Evolutionary conservation across 2,329 filamentous ascomycete species (phyloP), one percentile per base, ranked within the genome.

Genomic region (Hysterium pulicare): DNA sequence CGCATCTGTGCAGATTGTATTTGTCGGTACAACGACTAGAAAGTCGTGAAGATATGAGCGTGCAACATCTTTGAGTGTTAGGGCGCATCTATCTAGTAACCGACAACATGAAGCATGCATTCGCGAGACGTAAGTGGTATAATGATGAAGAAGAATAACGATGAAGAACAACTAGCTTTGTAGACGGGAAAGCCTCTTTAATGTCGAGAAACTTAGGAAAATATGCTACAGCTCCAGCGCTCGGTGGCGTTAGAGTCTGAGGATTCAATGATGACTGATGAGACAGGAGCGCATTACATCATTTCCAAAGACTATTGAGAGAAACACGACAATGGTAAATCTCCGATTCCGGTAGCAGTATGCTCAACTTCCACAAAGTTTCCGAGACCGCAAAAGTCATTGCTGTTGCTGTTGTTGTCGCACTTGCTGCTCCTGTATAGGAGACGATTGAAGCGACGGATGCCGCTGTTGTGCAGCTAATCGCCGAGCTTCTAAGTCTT

Each of bases 1-100:
- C 38, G 40, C 40, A 7, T 32, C 40, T 4, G 40, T 42, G 7
- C 40, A 42, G 34, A 33, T 42, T 17, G 40, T 42, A 7, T 42
- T 42, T 20, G 40, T 42, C 19, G 40, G 40, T 4, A 42, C 40
- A 21, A 38, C 40, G 8, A 8, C 24, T 28, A 28, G 24, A 7
- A 28, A 28, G n/a, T n/a, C n/a, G n/a, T n/a, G n/a, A n/a, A n/a
- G n/a, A n/a, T n/a, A n/a, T n/a, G n/a, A n/a, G n/a, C n/a, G n/a
- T n/a, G n/a, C n/a, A 8, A 28, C 24, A 7, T 8, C 24, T 28
- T 8, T 28, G 24, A 13, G 24, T 8, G 24, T 13, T 28, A 7
- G 7, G 24, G 7, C 7, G 13, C 13, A 7, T 8, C 13, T 28
- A 13, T 28, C 13, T 13, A 13, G 24, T 28, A 13, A 28, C 24